A percentile compares a stretch with the other conserved stretches of the same genome.
Evolutionary conservation across 2,329 filamentous ascomycete species (phyloP).

Genomic region (Arthroderma uncinatum): DNA sequence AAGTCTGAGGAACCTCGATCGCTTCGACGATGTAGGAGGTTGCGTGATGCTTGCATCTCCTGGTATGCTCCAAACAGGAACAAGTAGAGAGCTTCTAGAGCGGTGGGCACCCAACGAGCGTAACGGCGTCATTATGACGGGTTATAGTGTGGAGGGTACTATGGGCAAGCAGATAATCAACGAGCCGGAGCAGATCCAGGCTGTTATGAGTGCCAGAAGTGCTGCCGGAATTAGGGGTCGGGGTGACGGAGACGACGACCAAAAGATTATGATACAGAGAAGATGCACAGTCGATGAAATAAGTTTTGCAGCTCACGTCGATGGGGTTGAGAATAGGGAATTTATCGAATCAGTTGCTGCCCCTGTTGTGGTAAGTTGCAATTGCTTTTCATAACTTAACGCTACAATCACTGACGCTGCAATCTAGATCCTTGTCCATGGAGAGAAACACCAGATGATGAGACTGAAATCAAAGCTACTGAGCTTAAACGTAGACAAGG

Average conservation of each 20-base stretch:
- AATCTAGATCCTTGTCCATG: conserved; percentile 78
- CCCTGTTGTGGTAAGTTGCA: conserved; percentile 67
- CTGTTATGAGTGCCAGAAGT: conserved; percentile 68
- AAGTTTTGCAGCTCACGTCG: conserved; percentile 93
- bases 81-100: conserved; percentile 83
- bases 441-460: conserved; percentile 97
- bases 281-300: conserved; percentile 89
- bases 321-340: conserved; percentile 87
- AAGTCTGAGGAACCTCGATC: conserved; percentile 80
- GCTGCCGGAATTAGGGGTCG: conserved; percentile 46
- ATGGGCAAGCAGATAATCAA: conserved; percentile 96
- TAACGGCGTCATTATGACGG: conserved; percentile 97
- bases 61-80: conserved; percentile 96
- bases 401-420: background rate
- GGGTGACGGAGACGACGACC: conserved; percentile 55
- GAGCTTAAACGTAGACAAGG: conserved; percentile 75
- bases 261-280: conserved; percentile 82
- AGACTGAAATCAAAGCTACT: conserved; percentile 87
- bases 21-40: conserved; percentile 88
- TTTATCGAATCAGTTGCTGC: conserved; percentile 93
- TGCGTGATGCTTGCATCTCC: conserved; percentile 97
- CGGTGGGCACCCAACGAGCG: conserved; percentile 92
- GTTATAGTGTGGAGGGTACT: conserved; percentile 95
- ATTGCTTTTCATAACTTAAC: background rate
- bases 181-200: conserved; percentile 88